phyloP scores from a whole-genome alignment of 768 basidiomycete species.

The Pisolithus tinctorius region DNA sequence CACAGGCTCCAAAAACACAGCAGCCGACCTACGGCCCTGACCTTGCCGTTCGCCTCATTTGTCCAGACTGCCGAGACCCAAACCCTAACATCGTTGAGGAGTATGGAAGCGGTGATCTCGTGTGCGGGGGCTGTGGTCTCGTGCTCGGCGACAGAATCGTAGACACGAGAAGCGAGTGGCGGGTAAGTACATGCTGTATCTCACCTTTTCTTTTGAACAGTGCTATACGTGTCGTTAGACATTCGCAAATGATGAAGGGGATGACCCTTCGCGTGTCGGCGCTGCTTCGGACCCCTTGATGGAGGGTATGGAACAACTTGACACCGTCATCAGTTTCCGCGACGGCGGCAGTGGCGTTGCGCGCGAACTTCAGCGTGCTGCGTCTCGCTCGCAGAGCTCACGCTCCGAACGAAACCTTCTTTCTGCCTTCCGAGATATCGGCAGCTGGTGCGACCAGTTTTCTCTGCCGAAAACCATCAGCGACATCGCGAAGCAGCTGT shows the following conservation, averaged over 20 bases:
- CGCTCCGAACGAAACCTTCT: slow-evolving; percentile 82
- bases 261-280: slow-evolving; percentile 99
- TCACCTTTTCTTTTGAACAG: slow-evolving; percentile 6
- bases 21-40: slow-evolving; percentile 71
- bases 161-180: slow-evolving; percentile 97
- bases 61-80: slow-evolving; percentile 92
- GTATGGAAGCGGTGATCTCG: slow-evolving; percentile 96
- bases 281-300: slow-evolving; percentile 89
- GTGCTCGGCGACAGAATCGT: slow-evolving; percentile 95
- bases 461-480: slow-evolving; percentile 89
- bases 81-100: slow-evolving; percentile 95
- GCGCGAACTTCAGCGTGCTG: slow-evolving; percentile 87
- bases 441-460: slow-evolving; percentile 93
- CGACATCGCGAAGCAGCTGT: slow-evolving; percentile 95
- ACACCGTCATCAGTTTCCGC: slow-evolving; percentile 91
- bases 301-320: slow-evolving; percentile 91
- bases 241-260: slow-evolving; percentile 98
- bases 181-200: slow-evolving; percentile 49
- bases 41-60: slow-evolving; percentile 83
- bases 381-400: slow-evolving; percentile 69
- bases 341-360: slow-evolving; percentile 94
- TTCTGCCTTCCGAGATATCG: slow-evolving; percentile 86
- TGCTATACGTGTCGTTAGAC: slow-evolving; percentile 53
- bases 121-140: slow-evolving; percentile 88
- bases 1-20: slow-evolving; percentile 39